Base-by-base conservation (phyloP, 257 asterid genomes). In the Mentha longifolia region DNA sequence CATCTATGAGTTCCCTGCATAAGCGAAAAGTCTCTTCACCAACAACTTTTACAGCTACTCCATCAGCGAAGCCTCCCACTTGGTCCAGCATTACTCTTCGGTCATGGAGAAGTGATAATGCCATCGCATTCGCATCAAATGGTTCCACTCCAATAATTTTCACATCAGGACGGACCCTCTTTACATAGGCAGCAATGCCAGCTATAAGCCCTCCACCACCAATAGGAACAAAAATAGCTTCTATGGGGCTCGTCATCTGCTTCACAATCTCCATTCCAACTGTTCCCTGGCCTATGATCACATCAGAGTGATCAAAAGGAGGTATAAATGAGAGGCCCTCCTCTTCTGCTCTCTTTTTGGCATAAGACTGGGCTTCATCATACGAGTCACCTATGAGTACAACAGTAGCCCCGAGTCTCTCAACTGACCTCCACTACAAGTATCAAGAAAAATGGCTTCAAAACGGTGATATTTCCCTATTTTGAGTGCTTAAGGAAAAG, bases 161-260 rank as follows among this genome's bases (percentile, higher is more conserved):
- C 74, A 92, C 90, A n/a, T 89, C 85, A 9, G 97, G 96, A 10
- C 86, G 76, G n/a, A 92, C 97, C 82, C 92, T 86, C 73, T 89
- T 92, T 58, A 92, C 85, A 77, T 87, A 92, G 70, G 97, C 93
- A 79, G 97, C 96, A 83, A 92, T 87, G 45, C 97, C 97, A 55
- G 95, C 97, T 61, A 87, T 89, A 67, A 92, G 91, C 41, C 97
- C 97, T 35, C 97, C 97, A 42, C 97, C 97, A 19, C 97, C 97
- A 46, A 92, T 88, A 30, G 96, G 97, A 55, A 92, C 97, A 74
- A 92, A 87, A 54, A 92, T 82, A 41, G 97, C 95, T 74, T 92
- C 88, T 52, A 86, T 30, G 37, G 88, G 86, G 41, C 78, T 85
- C 55, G 80, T 81, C 85, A 84, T 75, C 72, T 92, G 97, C 56